Evolutionary conservation across 139 green algal genomes (phyloP).

Genomic region (Klebsormidium nitens): DNA sequence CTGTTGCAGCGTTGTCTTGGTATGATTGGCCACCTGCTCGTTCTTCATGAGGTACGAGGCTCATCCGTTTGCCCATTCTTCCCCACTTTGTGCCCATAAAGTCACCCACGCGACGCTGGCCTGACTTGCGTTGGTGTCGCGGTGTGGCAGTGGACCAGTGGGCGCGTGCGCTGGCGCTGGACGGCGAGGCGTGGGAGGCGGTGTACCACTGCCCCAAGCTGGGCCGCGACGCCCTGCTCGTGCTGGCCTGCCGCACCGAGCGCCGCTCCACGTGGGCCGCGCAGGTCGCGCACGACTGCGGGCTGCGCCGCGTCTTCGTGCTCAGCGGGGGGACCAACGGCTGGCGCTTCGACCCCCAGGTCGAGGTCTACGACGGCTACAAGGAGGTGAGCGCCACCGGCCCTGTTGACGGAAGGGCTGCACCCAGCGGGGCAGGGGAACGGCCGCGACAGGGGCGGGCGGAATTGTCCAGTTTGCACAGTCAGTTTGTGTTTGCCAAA

Average conservation of each 20-base stretch:
- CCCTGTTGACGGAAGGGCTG: no score
- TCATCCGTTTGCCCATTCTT: neutral
- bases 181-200: constrained; percentile 33
- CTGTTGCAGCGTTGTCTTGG: no score
- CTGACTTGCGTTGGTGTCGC: neutral
- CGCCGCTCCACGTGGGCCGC: constrained; percentile 57
- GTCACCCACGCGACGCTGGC: neutral
- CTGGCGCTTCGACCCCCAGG: constrained; percentile 53
- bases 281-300: constrained; percentile 48
- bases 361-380: constrained; percentile 57
- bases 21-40: no score
- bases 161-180: constrained; percentile 21
- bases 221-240: constrained; percentile 30
- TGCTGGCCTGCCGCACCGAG: constrained; percentile 45
- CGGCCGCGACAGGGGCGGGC: no score
- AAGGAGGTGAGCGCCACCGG: constrained; percentile 29
- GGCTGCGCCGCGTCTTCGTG: constrained; percentile 39
- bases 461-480: no score
- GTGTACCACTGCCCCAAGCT: constrained; percentile 57
- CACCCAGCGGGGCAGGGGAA: no score
- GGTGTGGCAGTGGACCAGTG: constrained; percentile 11
- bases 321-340: constrained; percentile 53
- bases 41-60: neutral
- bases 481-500: no score
- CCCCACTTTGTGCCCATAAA: no score